Evolutionary conservation across 148 eudicot genomes (phyloP), one percentile per base, ranked within the genome.

Genomic region (Fagopyrum esculentum): DNA sequence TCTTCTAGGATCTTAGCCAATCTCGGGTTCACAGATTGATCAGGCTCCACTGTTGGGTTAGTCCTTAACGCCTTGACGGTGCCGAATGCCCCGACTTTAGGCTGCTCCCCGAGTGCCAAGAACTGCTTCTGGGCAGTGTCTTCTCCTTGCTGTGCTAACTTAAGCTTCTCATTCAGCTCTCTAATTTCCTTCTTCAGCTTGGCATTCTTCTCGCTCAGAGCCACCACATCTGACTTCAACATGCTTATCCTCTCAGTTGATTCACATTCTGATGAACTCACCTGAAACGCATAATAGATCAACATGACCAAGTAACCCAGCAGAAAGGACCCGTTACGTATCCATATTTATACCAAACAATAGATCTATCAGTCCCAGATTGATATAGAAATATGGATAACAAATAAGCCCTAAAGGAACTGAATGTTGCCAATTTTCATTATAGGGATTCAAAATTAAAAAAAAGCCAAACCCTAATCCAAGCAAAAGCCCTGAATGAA

Each of bases 51-150:
- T 45, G 90, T 85, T 8, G 98, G 98, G 81, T 87, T 92, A 45
- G 93, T 92, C 81, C 93, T 94, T 61, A 89, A 77, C 76, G 88
- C 81, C 83, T 93, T 91, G 77, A 94, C 93, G 15, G 90, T 87
- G 74, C 98, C 97, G 77, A 94, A 92, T 56, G 92, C 89, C 70
- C 97, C 98, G 30, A 89, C 92, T 80, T 90, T 94, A 15, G 84
- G 87, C 47, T 89, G 93, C 80, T 87, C 72, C 47, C 88, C 86
- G 79, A 81, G 77, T 45, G 83, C 85, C 80, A 84, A 52, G 16
- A 80, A 80, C 73, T 91, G 94, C 83, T 86, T 88, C 52, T 81
- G 85, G 55, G 91, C 90, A 46, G 81, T 82, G 78, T 81, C 88
- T 75, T 81, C 86, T 74, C 85, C 90, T 69, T 85, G 89, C 73